Percentiles rank a stretch among this genome's conserved stretches.
phyloP scores from a whole-genome alignment of 106 monocot species.

The Dioscorea zingiberensis region DNA sequence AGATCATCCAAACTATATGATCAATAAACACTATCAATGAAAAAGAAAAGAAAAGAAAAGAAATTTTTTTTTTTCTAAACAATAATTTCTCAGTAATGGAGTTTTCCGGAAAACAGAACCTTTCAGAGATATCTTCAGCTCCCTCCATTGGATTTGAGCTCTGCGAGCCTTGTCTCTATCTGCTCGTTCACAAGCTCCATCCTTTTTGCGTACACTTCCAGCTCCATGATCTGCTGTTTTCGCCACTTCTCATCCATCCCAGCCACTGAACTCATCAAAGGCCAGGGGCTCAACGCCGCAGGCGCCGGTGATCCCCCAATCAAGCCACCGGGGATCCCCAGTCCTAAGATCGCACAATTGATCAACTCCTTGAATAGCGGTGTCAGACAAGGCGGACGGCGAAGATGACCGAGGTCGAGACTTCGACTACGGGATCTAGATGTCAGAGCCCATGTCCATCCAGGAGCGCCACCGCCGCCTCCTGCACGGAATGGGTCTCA shows the following conservation, averaged over 20 bases:
- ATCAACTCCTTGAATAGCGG: slow-evolving; percentile 57
- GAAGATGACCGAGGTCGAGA: background rate
- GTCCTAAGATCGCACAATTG: slow-evolving; percentile 13
- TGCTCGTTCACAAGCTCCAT: slow-evolving; percentile 59
- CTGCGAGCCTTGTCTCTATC: slow-evolving; percentile 30
- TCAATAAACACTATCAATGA: no score
- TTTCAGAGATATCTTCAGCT: no score
- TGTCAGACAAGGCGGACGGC: slow-evolving; percentile 21
- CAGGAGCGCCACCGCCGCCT: slow-evolving; percentile 66
- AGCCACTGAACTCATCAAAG: background rate
- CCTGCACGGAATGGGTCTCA: slow-evolving; percentile 79
- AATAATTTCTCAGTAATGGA: no score
- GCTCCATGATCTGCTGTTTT: slow-evolving; percentile 63
- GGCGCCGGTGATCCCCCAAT: background rate
- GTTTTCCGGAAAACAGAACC: no score
- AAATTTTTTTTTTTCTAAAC: no score
- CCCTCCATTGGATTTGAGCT: slow-evolving; percentile 21
- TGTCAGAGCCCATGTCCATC: slow-evolving; percentile 59
- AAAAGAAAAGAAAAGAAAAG: no score
- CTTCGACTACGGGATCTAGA: slow-evolving; percentile 72
- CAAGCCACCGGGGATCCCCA: background rate
- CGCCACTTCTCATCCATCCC: slow-evolving; percentile 39
- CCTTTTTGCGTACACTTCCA: slow-evolving; percentile 58
- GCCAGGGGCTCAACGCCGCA: background rate
- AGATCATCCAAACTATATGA: no score